Percentiles rank a stretch among this genome's conserved stretches.
Conservation (phyloP, 208 protist species). For the Giardia muris region DNA sequence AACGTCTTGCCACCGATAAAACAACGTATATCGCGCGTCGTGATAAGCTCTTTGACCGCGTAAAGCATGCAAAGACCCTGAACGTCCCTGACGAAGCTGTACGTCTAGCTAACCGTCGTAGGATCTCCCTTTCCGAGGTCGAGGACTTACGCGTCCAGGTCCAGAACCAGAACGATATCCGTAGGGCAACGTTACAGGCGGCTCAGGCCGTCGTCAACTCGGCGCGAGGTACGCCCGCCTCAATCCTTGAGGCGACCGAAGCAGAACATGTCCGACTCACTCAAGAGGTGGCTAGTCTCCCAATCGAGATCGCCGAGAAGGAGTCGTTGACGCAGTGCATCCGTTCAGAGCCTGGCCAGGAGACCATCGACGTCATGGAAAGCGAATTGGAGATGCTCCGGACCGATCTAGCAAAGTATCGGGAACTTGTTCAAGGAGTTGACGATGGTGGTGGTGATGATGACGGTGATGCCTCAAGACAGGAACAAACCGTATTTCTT, state of each 20-base stretch:
- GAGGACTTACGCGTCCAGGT: not conserved
- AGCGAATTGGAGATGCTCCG: not conserved
- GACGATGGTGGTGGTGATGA: not conserved
- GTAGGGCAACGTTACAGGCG: not conserved
- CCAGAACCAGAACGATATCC: not conserved
- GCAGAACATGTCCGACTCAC: not conserved
- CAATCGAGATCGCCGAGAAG: constrained; percentile 14
- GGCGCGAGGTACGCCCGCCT: constrained; percentile 8
- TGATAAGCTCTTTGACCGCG: not conserved
- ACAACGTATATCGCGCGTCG: not conserved
- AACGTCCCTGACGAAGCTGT: constrained; percentile 3
- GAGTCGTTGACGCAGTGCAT: not conserved
- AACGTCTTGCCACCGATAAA: not conserved
- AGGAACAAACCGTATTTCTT: not conserved
- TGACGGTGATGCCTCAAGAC: not conserved
- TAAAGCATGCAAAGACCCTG: not conserved
- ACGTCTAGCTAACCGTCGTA: not conserved
- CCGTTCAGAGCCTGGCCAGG: not conserved
- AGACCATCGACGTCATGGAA: constrained; percentile 17
- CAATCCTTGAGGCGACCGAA: not conserved
- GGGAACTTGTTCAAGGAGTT: not conserved
- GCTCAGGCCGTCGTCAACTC: constrained; percentile 23
- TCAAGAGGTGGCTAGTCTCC: constrained; percentile 16
- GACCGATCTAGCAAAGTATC: not conserved
- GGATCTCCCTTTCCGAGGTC: not conserved